phyloP scores from a whole-genome alignment of 1,284 basidiomycete genomes.

The Trichosporon coremiiforme region DNA sequence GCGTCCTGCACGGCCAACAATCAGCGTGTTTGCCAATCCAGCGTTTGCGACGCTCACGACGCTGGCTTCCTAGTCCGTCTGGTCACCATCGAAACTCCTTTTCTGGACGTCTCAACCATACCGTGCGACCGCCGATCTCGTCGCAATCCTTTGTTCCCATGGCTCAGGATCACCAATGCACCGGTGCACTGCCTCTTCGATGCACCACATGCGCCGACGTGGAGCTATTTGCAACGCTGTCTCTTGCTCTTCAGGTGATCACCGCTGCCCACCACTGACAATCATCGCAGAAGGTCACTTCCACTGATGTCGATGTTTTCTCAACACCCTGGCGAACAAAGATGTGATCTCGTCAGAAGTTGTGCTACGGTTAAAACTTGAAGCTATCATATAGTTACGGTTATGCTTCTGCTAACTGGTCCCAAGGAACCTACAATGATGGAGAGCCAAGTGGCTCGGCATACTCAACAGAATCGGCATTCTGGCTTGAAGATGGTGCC shows the following conservation, averaged over 20 bases:
- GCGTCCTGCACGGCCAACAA: background rate
- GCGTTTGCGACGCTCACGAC: background rate
- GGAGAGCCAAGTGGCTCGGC: too few species aligned
- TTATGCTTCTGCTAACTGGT: background rate
- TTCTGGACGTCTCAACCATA: background rate
- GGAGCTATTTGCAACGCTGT: background rate
- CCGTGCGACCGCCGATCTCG: background rate
- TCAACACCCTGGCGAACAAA: background rate
- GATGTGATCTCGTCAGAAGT: background rate
- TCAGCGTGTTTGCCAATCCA: conserved; percentile 6
- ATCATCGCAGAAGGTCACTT: too few species aligned
- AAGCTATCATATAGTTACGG: background rate
- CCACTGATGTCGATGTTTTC: too few species aligned
- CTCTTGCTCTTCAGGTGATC: background rate
- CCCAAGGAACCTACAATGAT: background rate
- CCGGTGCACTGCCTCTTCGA: background rate
- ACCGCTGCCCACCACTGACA: too few species aligned
- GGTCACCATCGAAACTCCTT: conserved; percentile 11
- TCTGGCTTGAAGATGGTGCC: background rate
- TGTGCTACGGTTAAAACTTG: too few species aligned
- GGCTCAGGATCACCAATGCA: background rate
- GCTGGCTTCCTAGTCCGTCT: background rate
- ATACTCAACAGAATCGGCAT: background rate
- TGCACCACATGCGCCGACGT: conserved; percentile 1
- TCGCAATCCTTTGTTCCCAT: conserved; percentile 5